Conservation (phyloP, 306 rosid genomes). For the Fagus sylvatica region DNA sequence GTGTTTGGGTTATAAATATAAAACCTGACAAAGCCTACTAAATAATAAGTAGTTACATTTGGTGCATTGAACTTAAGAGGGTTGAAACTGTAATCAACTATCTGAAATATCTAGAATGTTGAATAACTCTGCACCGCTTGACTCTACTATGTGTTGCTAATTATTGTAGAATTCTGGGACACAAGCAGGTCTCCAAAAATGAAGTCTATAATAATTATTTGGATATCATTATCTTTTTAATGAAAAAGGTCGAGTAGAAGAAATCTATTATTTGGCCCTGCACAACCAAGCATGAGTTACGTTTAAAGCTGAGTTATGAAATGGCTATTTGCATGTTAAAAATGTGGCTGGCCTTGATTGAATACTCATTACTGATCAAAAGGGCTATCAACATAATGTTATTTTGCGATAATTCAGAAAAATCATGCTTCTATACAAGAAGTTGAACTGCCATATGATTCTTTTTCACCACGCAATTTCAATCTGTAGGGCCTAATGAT, state of each 20-base stretch:
- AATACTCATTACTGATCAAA: background rate
- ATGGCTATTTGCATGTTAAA: background rate
- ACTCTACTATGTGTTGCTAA: background rate
- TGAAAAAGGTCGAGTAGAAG: background rate
- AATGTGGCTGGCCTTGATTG: background rate
- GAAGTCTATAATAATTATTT: background rate
- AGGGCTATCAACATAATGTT: background rate
- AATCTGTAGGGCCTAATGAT: background rate
- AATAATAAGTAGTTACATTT: background rate
- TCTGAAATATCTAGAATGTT: background rate
- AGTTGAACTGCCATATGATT: background rate
- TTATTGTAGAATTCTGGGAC: background rate
- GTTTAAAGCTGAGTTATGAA: background rate
- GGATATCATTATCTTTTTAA: background rate
- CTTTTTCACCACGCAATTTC: background rate
- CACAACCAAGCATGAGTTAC: background rate
- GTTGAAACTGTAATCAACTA: background rate
- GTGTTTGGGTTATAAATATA: background rate
- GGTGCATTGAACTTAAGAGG: background rate
- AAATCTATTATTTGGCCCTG: background rate
- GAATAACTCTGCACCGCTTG: background rate
- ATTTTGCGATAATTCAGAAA: background rate
- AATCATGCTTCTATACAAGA: background rate
- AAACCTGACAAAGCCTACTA: background rate
- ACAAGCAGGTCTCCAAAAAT: background rate